Percentiles rank a stretch among this genome's conserved stretches.
Evolutionary conservation across 192 early-diverging fungal species (phyloP).

Genomic region (Glomus cerebriforme): DNA sequence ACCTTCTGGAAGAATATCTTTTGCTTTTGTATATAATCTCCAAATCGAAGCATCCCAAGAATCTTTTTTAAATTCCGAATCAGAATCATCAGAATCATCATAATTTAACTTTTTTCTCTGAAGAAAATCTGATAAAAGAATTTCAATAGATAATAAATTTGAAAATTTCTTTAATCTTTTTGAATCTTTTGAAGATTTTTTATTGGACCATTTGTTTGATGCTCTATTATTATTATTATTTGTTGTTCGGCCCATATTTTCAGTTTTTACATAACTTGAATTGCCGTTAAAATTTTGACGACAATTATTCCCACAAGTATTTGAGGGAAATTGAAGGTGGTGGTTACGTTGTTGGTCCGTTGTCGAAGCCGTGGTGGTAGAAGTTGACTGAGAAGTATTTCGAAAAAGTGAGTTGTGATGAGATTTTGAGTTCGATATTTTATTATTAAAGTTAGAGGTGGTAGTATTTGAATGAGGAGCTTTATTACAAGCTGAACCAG

Average conservation of each 20-base stretch:
- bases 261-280: neutral
- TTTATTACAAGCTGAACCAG: neutral
- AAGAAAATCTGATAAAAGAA: neutral
- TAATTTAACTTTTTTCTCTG: neutral
- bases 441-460: no score
- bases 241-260: neutral
- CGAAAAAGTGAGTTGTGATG: neutral
- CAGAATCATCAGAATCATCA: slow-evolving; percentile 27
- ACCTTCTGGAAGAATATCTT: slow-evolving; percentile 75
- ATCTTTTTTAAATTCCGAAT: slow-evolving; percentile 43
- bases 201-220: neutral
- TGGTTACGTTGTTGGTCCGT: neutral
- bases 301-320: neutral
- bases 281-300: neutral
- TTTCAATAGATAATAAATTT: neutral
- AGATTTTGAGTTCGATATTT: neutral
- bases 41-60: slow-evolving; percentile 63
- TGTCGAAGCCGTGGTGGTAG: neutral
- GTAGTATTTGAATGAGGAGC: neutral
- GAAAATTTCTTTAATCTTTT: neutral
- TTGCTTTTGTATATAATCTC: slow-evolving; percentile 79
- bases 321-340: no score
- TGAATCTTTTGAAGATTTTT: neutral
- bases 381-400: no score
- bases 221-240: neutral